Evolutionary conservation across 176 grass and related monocot species (phyloP).

Genomic region (Triticum monococcum): DNA sequence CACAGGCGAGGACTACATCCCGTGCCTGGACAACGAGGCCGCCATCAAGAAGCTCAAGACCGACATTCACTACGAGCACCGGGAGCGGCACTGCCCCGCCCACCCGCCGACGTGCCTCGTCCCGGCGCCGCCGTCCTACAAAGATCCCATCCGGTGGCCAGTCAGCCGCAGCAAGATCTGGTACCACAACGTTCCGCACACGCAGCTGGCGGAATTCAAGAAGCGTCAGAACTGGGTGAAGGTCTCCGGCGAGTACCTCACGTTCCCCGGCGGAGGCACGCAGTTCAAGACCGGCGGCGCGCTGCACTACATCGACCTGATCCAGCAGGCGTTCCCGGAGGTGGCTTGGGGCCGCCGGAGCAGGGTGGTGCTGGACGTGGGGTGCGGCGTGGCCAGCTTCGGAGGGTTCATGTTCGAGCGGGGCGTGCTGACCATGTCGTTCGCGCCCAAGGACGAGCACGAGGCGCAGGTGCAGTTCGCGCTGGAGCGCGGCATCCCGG

Average conservation of each 20-base stretch:
- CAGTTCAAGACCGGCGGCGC: constrained; percentile 80
- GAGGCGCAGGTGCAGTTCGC: constrained; percentile 99
- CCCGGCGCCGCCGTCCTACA: constrained; percentile 58
- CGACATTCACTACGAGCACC: constrained; percentile 82
- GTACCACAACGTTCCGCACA: constrained; percentile 94
- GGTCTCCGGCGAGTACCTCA: constrained; percentile 80
- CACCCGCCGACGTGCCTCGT: constrained; percentile 69
- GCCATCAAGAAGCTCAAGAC: constrained; percentile 66
- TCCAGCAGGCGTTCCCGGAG: constrained; percentile 50
- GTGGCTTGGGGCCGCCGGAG: constrained; percentile 69
- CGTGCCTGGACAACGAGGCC: constrained; percentile 86
- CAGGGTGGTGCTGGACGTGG: constrained; percentile 81
- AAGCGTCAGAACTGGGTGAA: constrained; percentile 93
- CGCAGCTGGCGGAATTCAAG: constrained; percentile 59
- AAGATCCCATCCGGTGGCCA: constrained; percentile 67
- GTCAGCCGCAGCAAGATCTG: constrained; percentile 91
- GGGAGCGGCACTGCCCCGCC: constrained; percentile 84
- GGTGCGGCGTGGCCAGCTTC: constrained; percentile 93
- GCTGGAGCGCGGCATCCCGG: constrained; percentile 91
- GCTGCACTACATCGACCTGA: constrained; percentile 80
- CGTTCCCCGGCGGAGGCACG: constrained; percentile 90
- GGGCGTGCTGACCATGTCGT: constrained; percentile 83
- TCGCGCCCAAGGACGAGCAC: constrained; percentile 97
- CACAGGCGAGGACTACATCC: constrained; percentile 81
- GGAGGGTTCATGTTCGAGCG: constrained; percentile 88